Percentiles rank a stretch among this genome's conserved stretches.
phyloP scores from a whole-genome alignment of 2,329 filamentous ascomycete species.

The Fusarium sp. region DNA sequence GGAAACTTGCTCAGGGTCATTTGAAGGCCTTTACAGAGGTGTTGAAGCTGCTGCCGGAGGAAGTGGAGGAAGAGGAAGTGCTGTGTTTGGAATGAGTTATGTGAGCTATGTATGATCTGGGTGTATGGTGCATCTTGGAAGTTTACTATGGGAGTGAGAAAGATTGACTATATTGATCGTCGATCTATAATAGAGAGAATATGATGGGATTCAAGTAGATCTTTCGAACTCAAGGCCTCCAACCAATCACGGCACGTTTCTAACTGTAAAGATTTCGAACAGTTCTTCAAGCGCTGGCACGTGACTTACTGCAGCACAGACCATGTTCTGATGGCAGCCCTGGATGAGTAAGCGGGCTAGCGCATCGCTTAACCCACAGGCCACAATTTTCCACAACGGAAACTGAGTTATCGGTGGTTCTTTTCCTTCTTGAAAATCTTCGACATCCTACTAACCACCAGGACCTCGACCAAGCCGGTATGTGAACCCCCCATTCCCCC shows the following conservation, averaged over 20 bases:
- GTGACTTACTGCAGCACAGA: neutral
- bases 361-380: slow-evolving; percentile 51
- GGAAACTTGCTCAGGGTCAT: slow-evolving; percentile 46
- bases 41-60: slow-evolving; percentile 37
- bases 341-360: slow-evolving; percentile 46
- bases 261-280: neutral
- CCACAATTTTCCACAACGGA: slow-evolving; percentile 26
- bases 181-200: neutral
- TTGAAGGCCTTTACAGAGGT: slow-evolving; percentile 45
- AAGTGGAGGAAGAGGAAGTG: slow-evolving; percentile 22
- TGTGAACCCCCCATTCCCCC: slow-evolving; percentile 39
- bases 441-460: slow-evolving; percentile 55
- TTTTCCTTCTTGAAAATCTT: slow-evolving; percentile 28
- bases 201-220: neutral
- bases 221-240: neutral
- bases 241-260: neutral
- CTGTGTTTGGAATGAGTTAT: neutral
- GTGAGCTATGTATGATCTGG: neutral
- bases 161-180: neutral
- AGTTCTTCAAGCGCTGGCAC: neutral
- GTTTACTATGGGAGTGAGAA: neutral
- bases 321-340: neutral
- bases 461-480: slow-evolving; percentile 55
- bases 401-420: slow-evolving; percentile 23
- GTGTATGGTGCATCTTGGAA: neutral